Percentiles rank a stretch among this genome's conserved stretches.
phyloP scores from a whole-genome alignment of 345 rosid genomes.

The Gynandropsis gynandra region DNA sequence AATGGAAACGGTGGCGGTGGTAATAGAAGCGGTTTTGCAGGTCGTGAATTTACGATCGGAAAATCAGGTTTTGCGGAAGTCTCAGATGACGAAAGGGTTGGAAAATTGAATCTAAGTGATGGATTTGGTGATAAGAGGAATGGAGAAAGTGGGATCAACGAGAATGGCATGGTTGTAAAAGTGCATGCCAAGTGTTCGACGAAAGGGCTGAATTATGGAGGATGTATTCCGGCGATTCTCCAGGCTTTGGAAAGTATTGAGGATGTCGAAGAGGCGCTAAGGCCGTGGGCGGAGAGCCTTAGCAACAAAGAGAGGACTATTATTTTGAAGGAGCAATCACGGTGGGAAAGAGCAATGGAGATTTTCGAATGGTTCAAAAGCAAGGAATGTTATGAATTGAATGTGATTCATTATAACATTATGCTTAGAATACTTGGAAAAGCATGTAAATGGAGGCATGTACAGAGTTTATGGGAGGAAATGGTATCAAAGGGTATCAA shows the following conservation, averaged over 20 bases:
- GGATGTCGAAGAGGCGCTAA: conserved; percentile 63
- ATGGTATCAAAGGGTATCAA: conserved; percentile 42
- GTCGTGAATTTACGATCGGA: conserved; percentile 25
- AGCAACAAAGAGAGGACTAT: conserved; percentile 74
- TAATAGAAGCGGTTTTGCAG: conserved; percentile 16
- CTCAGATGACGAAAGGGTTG: conserved; percentile 28
- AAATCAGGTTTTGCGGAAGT: conserved; percentile 25
- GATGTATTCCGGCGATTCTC: conserved; percentile 63
- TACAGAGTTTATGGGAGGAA: conserved; percentile 61
- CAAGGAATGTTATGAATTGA: conserved; percentile 57
- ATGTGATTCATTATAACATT: conserved; percentile 82
- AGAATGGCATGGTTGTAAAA: conserved; percentile 19
- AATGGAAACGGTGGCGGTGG: conserved; percentile 24
- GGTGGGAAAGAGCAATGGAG: conserved; percentile 81
- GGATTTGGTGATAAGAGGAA: conserved; percentile 22
- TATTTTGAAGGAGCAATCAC: conserved; percentile 72
- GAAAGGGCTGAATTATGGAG: conserved; percentile 62
- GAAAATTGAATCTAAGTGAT: conserved; percentile 8
- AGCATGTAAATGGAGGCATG: conserved; percentile 53
- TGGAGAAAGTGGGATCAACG: not conserved
- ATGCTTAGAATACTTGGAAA: conserved; percentile 69
- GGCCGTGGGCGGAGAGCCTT: conserved; percentile 73
- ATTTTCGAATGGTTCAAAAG: conserved; percentile 84
- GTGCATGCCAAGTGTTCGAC: conserved; percentile 69
- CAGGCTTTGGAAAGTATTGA: conserved; percentile 48